Evolutionary conservation across 1,139 yeast genomes (phyloP).

Genomic region (Lodderomyces parapsilosis): DNA sequence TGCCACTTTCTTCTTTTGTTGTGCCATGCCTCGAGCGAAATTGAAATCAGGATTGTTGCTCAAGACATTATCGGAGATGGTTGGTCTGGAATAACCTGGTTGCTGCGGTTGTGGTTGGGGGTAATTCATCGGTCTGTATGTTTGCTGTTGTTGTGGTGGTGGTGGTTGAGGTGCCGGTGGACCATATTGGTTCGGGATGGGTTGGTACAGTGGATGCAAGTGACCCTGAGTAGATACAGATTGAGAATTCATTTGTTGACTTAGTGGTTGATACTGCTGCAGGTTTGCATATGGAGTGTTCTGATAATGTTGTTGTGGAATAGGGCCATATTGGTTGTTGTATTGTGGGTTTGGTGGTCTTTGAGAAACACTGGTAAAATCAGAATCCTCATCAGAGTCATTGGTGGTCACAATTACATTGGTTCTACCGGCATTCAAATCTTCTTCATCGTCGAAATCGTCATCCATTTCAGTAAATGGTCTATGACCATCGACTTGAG

Average conservation of each 20-base stretch:
- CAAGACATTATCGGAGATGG: constrained; percentile 49
- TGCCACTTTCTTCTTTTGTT: constrained; percentile 21
- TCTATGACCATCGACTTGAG: constrained; percentile 47
- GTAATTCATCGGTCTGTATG: constrained; percentile 6
- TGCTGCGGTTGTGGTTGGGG: constrained; percentile 4
- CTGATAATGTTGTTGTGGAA: constrained; percentile 8
- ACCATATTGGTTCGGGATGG: constrained; percentile 7
- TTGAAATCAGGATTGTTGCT: constrained; percentile 60
- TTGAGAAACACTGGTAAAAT: constrained; percentile 79
- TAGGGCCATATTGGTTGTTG: constrained; percentile 13
- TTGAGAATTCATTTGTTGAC: constrained; percentile 18
- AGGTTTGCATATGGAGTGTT: constrained; percentile 14
- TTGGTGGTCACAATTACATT: constrained; percentile 13
- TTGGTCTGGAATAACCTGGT: constrained; percentile 19
- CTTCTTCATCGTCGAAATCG: constrained; percentile 23
- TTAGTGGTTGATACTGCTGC: constrained; percentile 18
- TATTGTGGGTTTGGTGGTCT: constrained; percentile 70
- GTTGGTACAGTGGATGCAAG: constrained; percentile 17
- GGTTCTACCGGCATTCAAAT: constrained; percentile 9
- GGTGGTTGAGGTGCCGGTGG: constrained; percentile 7
- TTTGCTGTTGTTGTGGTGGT: constrained; percentile 14
- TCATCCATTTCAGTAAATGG: constrained; percentile 48
- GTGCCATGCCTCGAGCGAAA: constrained; percentile 33
- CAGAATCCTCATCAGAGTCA: constrained; percentile 47
- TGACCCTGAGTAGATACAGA: constrained; percentile 11